Base-by-base conservation (phyloP, 2,329 filamentous ascomycete genomes). In the Xylariaceae sp. region DNA sequence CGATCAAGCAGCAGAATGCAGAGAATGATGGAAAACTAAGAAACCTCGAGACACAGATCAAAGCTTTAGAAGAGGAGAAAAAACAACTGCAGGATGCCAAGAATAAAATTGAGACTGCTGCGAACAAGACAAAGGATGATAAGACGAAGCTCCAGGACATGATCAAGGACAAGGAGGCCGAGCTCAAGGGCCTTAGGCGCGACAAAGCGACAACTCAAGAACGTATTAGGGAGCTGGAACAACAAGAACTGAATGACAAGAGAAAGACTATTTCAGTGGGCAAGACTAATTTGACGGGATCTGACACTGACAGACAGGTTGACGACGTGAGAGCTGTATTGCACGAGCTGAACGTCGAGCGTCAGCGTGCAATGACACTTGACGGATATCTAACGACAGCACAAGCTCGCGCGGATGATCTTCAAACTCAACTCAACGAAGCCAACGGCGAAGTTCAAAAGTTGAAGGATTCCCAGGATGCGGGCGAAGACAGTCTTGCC, bases 141-240 rank as follows among this genome's bases (percentile, higher is more conserved):
- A 28, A 28, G 22, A 28, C 4, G 16, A 13, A 38, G 9, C 19
- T 50, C 3, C 3, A 39, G 6, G 6, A 19, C 13, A 38, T 13
- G 13, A 14, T 48, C 36, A 45, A 38, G 12, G 17, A 42, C 5
- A 34, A 55, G 22, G 36, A 34, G 18, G 36, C 48, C 31, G 18
- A n/a, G 13, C 34, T 48, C 6, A 12, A 45, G 42, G 34, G 36
- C 22, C 6, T 14, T 41, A 43, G 42, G 19, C 6, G 19, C 16
- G 14, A n/a, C 42, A 43, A 31, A 44, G n/a, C 16, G n/a, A 10
- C 19, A 10, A 6, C 11, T 18, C 36, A 48, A 28, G 18, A 40
- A 1, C 44, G 31, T 28, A 53, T 54, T 22, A 39, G 5, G 13
- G 50, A 43, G 3, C 22, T 58, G 31, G 47, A 50, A 42, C 42